Evolutionary conservation across 768 basidiomycete species (phyloP).

Genomic region (Tricholoma sp.): DNA sequence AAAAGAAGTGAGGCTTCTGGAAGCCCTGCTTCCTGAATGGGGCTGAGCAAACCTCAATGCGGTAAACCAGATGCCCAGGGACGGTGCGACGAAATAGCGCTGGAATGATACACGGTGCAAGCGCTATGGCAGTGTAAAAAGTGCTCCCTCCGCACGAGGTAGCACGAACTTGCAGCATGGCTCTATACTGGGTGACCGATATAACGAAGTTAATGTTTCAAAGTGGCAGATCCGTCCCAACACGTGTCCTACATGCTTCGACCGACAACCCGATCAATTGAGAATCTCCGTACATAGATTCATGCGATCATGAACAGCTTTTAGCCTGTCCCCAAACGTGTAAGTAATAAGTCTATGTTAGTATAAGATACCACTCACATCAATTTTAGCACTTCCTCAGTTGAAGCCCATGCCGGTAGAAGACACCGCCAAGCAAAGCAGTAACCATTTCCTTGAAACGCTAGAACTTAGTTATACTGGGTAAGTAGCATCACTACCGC

Average conservation of each 20-base stretch:
- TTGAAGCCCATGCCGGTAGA: constrained; percentile 5
- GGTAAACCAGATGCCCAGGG: neutral
- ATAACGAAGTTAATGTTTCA: too few relatives aligned
- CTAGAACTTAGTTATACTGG: constrained; percentile 1
- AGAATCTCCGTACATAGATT: neutral
- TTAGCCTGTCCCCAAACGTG: neutral
- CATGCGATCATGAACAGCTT: neutral
- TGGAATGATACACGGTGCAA: too few relatives aligned
- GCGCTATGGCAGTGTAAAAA: neutral
- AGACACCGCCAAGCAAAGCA: neutral
- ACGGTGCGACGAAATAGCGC: too few relatives aligned
- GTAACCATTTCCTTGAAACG: neutral
- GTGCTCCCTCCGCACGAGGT: neutral
- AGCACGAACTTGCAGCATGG: neutral
- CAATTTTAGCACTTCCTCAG: neutral
- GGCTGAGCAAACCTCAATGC: neutral
- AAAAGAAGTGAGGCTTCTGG: neutral
- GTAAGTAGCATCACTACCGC: constrained; percentile 4
- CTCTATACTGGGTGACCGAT: neutral
- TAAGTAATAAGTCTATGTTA: neutral
- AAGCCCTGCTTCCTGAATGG: neutral
- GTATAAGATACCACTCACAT: neutral
- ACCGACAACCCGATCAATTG: neutral
- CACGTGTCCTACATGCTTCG: neutral
- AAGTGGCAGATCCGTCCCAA: neutral